A percentile compares a stretch with the other conserved stretches of the same genome.
Conservation (phyloP, 176 grass and related monocot species). For the Rhynchospora breviuscula region DNA sequence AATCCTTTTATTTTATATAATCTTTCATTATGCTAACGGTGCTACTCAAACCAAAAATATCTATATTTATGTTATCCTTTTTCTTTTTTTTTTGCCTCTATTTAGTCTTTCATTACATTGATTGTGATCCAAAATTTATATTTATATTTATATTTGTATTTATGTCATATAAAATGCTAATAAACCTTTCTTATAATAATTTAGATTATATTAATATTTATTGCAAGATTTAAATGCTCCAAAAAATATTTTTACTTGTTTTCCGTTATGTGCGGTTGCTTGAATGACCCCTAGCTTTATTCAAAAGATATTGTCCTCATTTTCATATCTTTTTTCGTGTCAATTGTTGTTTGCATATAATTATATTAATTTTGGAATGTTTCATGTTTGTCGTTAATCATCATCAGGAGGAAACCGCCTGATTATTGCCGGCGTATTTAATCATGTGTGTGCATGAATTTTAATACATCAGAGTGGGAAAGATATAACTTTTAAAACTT, state of each 20-base stretch:
- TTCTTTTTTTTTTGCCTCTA: background rate
- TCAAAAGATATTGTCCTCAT: no score
- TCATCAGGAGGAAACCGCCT: no score
- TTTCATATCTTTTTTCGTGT: no score
- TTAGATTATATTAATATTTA: background rate
- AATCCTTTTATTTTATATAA: background rate
- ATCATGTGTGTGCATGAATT: no score
- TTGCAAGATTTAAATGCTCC: background rate
- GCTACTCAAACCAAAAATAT: background rate
- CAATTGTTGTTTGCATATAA: no score
- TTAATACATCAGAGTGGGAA: no score
- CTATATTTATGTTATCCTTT: background rate
- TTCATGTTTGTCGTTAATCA: no score
- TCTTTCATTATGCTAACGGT: background rate
- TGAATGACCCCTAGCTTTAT: background rate
- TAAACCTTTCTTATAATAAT: background rate
- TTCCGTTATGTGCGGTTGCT: background rate
- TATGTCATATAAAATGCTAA: background rate
- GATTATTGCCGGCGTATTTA: no score
- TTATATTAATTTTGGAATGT: no score
- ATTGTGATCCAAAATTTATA: background rate
- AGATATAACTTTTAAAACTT: no score
- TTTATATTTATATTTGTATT: background rate
- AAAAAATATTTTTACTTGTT: background rate
- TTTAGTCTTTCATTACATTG: background rate